Evolutionary conservation across 208 protist genomes (phyloP).

Genomic region (Crithidia acanthocephali): DNA sequence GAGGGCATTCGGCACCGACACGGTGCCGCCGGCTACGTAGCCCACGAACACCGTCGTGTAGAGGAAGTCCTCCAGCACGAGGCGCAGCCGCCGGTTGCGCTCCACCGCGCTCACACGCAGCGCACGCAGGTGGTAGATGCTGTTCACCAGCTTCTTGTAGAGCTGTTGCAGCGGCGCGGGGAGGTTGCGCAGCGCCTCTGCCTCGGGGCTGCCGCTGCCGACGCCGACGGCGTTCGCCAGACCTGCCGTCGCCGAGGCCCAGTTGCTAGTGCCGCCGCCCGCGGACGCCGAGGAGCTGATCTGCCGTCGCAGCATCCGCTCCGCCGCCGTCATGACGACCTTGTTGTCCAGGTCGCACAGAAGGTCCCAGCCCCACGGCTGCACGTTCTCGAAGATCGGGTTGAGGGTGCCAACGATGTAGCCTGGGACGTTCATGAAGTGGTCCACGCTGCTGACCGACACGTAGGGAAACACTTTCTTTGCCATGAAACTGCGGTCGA

Average conservation of each 20-base stretch:
- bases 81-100: conserved; percentile 44
- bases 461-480: conserved; percentile 84
- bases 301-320: conserved; percentile 31
- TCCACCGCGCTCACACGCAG: conserved; percentile 48
- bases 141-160: conserved; percentile 42
- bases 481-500: conserved; percentile 68
- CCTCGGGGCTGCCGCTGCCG: conserved; percentile 12
- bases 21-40: conserved; percentile 24
- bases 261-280: conserved; percentile 32
- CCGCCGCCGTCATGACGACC: conserved; percentile 43
- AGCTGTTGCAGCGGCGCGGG: conserved; percentile 35
- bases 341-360: conserved; percentile 73
- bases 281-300: conserved; percentile 13
- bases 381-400: conserved; percentile 76
- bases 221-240: conserved; percentile 47
- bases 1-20: conserved; percentile 33
- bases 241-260: conserved; percentile 37
- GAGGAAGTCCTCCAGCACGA: conserved; percentile 68
- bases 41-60: conserved; percentile 41
- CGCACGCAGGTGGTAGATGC: conserved; percentile 48
- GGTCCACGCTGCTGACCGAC: conserved; percentile 63
- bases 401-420: conserved; percentile 86
- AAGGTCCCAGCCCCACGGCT: conserved; percentile 69
- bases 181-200: conserved; percentile 26
- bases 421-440: conserved; percentile 67